Percentiles rank a stretch among this genome's conserved stretches.
Evolutionary conservation across 2,329 filamentous ascomycete genomes (phyloP).

Genomic region (Sphaerulina musiva): DNA sequence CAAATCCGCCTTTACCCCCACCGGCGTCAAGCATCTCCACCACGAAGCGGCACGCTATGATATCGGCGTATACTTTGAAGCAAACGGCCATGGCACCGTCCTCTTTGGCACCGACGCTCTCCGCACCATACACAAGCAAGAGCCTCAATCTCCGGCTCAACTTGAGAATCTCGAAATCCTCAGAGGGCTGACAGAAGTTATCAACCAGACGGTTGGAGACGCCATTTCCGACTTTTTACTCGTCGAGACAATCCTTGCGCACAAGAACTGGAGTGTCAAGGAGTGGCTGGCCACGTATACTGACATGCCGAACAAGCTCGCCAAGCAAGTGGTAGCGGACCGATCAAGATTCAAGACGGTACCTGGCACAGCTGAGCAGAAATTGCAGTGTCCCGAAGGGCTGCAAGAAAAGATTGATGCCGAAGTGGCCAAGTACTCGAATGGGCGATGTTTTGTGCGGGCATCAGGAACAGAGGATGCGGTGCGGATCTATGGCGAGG

Average conservation of each 20-base stretch:
- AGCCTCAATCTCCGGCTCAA: conserved; percentile 86
- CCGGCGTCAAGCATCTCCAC: conserved; percentile 95
- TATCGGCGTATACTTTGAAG: conserved; percentile 96
- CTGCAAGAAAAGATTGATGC: conserved; percentile 81
- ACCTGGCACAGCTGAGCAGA: conserved; percentile 70
- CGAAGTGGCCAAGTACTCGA: conserved; percentile 82
- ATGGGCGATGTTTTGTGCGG: conserved; percentile 82
- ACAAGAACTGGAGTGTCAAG: conserved; percentile 83
- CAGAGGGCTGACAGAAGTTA: conserved; percentile 74
- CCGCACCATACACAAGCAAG: conserved; percentile 67
- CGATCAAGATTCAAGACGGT: conserved; percentile 86
- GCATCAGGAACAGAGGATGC: conserved; percentile 95
- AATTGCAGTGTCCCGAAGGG: conserved; percentile 69
- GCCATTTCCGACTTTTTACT: conserved; percentile 93
- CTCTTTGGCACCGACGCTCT: conserved; percentile 84
- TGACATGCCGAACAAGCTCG: conserved; percentile 91
- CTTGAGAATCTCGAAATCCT: conserved; percentile 83
- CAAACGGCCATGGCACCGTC: conserved; percentile 94
- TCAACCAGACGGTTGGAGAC: conserved; percentile 97
- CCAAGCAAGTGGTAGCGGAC: conserved; percentile 82
- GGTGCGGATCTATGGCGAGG: conserved; percentile 92
- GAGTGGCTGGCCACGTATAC: conserved; percentile 89
- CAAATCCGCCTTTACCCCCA: conserved; percentile 86
- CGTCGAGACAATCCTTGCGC: conserved; percentile 89
- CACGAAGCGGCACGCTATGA: conserved; percentile 94